Evolutionary conservation across 306 rosid species (phyloP), one percentile per base, ranked within the genome.

Genomic region (Rosa persica): DNA sequence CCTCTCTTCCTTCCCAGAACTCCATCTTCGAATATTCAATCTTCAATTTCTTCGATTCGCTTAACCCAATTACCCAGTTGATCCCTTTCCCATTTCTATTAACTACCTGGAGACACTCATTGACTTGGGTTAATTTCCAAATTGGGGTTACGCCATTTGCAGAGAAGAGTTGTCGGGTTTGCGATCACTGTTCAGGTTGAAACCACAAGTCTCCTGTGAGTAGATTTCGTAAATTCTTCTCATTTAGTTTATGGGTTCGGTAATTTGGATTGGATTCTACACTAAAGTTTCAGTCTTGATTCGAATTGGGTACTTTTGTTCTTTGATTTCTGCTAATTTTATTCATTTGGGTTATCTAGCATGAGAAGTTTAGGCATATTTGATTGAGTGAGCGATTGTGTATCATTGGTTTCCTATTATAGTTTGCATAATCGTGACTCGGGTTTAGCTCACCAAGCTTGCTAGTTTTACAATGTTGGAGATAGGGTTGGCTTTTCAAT

Each of bases 211-310:
- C 78, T 16, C 69, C 2, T 38, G 78, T 58, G 5, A 42, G 78
- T 57, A 42, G 17, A 40, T 58, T 42, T 17, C 43, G 30, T 23
- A 4, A 58, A 5, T 74, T 74, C 20, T 58, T 75, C 12, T 43
- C 25, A 74, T 74, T 17, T 17, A 16, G 27, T 34, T 42, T 42
- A 12, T 60, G 78, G 78, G 78, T 75, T 58, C 64, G 5, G 10
- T 74, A 15, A 62, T 3, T 2, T 30, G 68, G 67, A 62, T 62
- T 30, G 39, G 67, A 15, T 65, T 61, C 12, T 30, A 7, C 22
- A 65, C 70, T 16, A 65, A 65, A 65, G 46, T 30, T 67, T 39
- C 49, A 67, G 48, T 67, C 71, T 67, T 67, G 47, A 5, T 67
- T 39, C 20, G 16, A 67, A 9, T 67, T 40, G 27, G 25, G 27